Conservation (phyloP, 768 basidiomycete species). For the Mycena vitilis region DNA sequence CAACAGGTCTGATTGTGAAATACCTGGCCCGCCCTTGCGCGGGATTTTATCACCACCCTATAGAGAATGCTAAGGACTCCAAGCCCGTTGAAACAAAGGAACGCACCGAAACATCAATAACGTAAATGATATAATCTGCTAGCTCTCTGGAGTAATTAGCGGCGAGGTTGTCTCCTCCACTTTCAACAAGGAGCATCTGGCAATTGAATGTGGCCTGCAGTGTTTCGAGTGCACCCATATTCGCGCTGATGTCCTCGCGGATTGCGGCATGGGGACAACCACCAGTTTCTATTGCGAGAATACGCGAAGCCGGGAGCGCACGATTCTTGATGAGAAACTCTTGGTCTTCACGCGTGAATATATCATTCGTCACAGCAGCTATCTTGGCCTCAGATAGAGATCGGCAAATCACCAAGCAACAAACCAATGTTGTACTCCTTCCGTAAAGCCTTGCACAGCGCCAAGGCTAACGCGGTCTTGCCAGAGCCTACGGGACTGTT, state of each 20-base stretch:
- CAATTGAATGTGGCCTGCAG: constrained; percentile 92
- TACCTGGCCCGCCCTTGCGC: constrained; percentile 97
- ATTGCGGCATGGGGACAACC: constrained; percentile 99
- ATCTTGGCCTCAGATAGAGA: constrained; percentile 24
- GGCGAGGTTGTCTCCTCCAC: constrained; percentile 96
- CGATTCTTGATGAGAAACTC: constrained; percentile 96
- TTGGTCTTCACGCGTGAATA: constrained; percentile 98
- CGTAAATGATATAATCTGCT: constrained; percentile 97
- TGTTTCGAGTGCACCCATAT: constrained; percentile 94
- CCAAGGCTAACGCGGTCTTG: constrained; percentile 94
- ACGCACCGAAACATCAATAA: constrained; percentile 85
- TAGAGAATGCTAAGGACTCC: constrained; percentile 12
- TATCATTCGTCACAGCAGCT: constrained; percentile 99
- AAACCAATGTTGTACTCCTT: constrained; percentile 91
- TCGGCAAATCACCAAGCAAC: constrained; percentile 37
- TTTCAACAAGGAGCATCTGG: constrained; percentile 94
- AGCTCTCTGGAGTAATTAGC: constrained; percentile 97
- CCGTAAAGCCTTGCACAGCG: constrained; percentile 85
- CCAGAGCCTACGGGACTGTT: constrained; percentile 95
- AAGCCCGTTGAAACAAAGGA: constrained; percentile 13
- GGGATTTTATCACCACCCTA: constrained; percentile 99
- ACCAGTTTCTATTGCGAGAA: constrained; percentile 97
- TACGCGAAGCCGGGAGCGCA: constrained; percentile 85
- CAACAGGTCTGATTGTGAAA: constrained; percentile 94
- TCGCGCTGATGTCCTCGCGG: constrained; percentile 97